Percentiles rank a stretch among this genome's conserved stretches.
Conservation (phyloP, 176 grass and related monocot genomes). For the Stipa capillata region DNA sequence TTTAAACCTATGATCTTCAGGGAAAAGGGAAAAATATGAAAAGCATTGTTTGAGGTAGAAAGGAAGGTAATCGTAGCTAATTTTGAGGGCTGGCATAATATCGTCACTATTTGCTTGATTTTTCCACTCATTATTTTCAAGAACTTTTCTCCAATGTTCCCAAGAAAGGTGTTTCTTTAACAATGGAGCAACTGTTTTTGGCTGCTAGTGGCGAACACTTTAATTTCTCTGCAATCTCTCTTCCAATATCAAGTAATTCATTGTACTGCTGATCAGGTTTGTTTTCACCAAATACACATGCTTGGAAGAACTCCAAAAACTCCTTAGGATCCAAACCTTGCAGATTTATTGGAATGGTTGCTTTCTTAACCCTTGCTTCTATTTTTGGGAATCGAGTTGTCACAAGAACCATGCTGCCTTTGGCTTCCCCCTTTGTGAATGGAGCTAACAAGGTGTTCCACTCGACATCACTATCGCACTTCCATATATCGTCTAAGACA, state of each 20-base stretch:
- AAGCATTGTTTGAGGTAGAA: slow-evolving; percentile 4
- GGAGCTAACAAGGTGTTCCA: background rate
- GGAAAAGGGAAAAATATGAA: background rate
- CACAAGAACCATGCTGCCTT: background rate
- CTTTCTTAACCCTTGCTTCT: background rate
- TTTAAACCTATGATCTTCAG: background rate
- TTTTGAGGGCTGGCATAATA: background rate
- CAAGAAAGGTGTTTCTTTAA: background rate
- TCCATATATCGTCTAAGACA: background rate
- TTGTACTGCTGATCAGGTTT: background rate
- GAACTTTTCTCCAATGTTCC: background rate
- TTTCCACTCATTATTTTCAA: background rate
- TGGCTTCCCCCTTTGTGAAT: background rate
- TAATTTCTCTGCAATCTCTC: background rate
- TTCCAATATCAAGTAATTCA: background rate
- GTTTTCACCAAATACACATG: background rate
- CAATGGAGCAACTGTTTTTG: background rate
- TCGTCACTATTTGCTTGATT: background rate
- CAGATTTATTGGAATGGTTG: background rate
- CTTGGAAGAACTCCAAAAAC: background rate
- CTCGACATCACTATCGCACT: background rate
- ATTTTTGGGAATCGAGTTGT: background rate
- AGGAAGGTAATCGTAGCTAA: background rate
- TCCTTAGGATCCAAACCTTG: background rate
- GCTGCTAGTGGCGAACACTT: background rate